A percentile compares a stretch with the other conserved stretches of the same genome.
These are phyloP conservation scores for Musa beccarii DNA, from an alignment of 176 grass and related monocot genomes.

Conservation along the genomic window DNA sequence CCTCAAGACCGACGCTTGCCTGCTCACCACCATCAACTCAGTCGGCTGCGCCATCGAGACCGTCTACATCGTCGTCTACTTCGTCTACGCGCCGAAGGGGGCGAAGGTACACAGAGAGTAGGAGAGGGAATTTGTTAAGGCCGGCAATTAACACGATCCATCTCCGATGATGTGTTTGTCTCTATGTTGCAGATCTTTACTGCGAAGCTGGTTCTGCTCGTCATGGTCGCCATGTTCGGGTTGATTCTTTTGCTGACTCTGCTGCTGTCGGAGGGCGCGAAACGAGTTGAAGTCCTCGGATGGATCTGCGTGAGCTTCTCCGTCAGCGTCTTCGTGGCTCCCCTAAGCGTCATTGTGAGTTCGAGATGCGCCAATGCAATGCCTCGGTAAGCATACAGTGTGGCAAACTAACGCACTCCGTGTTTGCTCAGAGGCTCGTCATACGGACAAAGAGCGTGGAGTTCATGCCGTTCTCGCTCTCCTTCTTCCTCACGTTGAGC, in stretches of 20 bases:
- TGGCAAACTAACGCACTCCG: no score
- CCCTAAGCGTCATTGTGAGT: constrained; percentile 79
- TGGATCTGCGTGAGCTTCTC: constrained; percentile 76
- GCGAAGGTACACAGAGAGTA: constrained; percentile 14
- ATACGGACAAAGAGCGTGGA: constrained; percentile 95
- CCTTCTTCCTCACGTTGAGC: constrained; percentile 76
- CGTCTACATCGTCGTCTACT: constrained; percentile 55
- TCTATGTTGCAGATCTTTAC: constrained; percentile 28
- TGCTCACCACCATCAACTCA: constrained; percentile 72
- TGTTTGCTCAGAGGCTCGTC: constrained; percentile 51
- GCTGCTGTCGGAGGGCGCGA: constrained; percentile 20
- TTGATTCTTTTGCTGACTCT: constrained; percentile 54
- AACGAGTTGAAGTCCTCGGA: constrained; percentile 52
- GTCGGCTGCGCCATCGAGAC: constrained; percentile 59
- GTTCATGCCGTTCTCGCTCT: constrained; percentile 90
- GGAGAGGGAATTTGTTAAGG: no score
- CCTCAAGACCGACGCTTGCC: constrained; percentile 50
- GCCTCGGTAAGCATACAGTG: no score
- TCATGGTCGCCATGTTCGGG: constrained; percentile 68
- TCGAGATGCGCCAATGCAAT: no score
- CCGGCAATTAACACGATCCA: no score
- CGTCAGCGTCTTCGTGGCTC: constrained; percentile 71
- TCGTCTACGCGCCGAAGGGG: constrained; percentile 49
- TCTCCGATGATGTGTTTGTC: no score
- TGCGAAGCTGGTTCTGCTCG: constrained; percentile 37